phyloP scores from a whole-genome alignment of 257 asterid genomes.

The Fraxinus excelsior region DNA sequence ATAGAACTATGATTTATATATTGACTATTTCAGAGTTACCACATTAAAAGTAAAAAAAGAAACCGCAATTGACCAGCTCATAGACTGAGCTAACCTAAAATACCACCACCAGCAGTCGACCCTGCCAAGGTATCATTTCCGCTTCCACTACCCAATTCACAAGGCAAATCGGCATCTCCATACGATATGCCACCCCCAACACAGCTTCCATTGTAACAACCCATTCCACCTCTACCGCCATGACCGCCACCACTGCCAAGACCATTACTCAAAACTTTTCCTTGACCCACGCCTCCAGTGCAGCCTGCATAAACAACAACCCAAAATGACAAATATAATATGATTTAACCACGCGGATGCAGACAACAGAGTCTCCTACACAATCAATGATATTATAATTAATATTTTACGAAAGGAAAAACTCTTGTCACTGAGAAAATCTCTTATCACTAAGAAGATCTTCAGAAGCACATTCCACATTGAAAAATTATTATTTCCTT shows the following conservation, averaged over 20 bases:
- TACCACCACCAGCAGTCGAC: slow-evolving; percentile 91
- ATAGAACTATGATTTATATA: not conserved
- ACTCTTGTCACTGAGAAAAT: not conserved
- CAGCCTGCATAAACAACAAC: slow-evolving; percentile 65
- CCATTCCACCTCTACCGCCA: slow-evolving; percentile 96
- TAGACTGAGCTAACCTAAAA: slow-evolving; percentile 64
- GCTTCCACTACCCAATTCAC: slow-evolving; percentile 98
- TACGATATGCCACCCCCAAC: slow-evolving; percentile 79
- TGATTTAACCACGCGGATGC: slow-evolving; percentile 2
- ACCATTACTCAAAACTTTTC: slow-evolving; percentile 58
- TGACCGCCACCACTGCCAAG: slow-evolving; percentile 96
- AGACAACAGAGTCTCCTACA: not conserved
- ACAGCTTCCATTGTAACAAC: slow-evolving; percentile 72
- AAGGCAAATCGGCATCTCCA: slow-evolving; percentile 82
- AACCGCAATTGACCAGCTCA: slow-evolving; percentile 21
- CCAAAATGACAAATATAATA: slow-evolving; percentile 13
- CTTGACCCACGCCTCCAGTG: slow-evolving; percentile 86
- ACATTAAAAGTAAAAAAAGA: slow-evolving; percentile 1
- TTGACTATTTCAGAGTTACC: slow-evolving; percentile 14
- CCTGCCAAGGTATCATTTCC: slow-evolving; percentile 81
- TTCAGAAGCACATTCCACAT: not conserved
- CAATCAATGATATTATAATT: not conserved
- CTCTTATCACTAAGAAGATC: not conserved
- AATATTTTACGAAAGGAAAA: not conserved
- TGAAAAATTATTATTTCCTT: not conserved